These are phyloP conservation scores for Lentinula guzmanii DNA, from an alignment of 768 basidiomycete species.

Conservation along the genomic window DNA sequence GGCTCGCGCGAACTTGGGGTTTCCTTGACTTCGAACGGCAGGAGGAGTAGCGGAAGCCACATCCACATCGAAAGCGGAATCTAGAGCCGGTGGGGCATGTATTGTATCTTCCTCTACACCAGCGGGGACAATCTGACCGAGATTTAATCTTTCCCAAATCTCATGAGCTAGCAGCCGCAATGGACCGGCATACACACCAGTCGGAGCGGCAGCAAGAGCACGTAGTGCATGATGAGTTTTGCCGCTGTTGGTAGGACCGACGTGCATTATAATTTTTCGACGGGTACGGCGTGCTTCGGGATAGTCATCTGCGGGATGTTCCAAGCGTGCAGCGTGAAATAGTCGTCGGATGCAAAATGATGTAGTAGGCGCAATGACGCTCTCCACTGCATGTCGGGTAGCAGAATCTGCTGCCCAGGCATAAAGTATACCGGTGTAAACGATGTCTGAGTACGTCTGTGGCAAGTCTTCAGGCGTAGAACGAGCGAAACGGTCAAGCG, in stretches of 20 bases:
- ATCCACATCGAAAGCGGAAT: conserved; percentile 18
- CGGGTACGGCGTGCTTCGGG: conserved; percentile 49
- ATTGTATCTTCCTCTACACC: conserved; percentile 43
- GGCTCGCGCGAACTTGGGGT: conserved; percentile 44
- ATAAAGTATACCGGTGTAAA: conserved; percentile 50
- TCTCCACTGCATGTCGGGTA: conserved; percentile 17
- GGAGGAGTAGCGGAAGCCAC: conserved; percentile 20
- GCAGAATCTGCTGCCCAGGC: conserved; percentile 43
- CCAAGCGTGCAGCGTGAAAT: conserved; percentile 30
- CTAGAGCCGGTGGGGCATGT: conserved; percentile 21
- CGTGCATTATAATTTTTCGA: conserved; percentile 87
- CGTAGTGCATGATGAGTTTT: conserved; percentile 94
- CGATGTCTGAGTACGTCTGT: conserved; percentile 32
- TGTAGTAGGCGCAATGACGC: conserved; percentile 22
- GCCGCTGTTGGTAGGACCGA: conserved; percentile 96
- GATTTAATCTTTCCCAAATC: conserved; percentile 87
- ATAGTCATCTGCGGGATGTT: conserved; percentile 45
- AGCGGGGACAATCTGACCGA: conserved; percentile 78
- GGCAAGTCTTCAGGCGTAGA: conserved; percentile 20
- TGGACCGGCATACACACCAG: conserved; percentile 87
- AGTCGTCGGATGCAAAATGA: conserved; percentile 31
- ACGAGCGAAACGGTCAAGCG: conserved; percentile 37
- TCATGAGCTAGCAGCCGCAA: conserved; percentile 92
- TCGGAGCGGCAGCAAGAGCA: conserved; percentile 68
- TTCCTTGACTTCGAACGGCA: conserved; percentile 28